Base-by-base conservation (phyloP, 139 green algal species). In the Tetradesmus lagerheimii region DNA sequence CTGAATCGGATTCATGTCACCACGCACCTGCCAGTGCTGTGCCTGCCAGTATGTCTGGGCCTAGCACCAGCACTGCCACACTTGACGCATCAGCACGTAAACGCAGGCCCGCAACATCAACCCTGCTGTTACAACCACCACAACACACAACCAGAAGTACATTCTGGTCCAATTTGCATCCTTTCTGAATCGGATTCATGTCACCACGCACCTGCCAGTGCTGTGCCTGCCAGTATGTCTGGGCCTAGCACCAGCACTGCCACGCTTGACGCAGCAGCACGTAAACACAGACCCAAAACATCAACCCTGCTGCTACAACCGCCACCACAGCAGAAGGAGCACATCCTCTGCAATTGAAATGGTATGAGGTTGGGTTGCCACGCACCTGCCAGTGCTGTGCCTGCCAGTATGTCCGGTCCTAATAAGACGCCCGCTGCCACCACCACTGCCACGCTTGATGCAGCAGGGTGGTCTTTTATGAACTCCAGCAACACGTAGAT, bases 401-500 rank as follows among this genome's bases (percentile, higher is more conserved):
- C 82, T 53, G 82, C 82, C 23, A 87, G 82, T 45, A 87, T 29
- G 35, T 79, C 82, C 37, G 82, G 82, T 2, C 82, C 53, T 8
- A 87, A 35, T 4, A 87, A 25, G 5, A 78, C 35, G 0, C 53
- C 82, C 38, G 82, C 82, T 37, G 53, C 82, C 25, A 50, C 53
- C 37, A 87, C 45, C 47, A 87, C 37, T 20, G 45, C 81, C 18
- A 87, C 74, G 34, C 81, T 87, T 14, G 81, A 62, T 41, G 83
- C 83, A 35, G 83, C 64, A 29, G 81, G 81, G 38, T 87, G 83
- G 1, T 80, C 64, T 38, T 88, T 88, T 27, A 80, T n/a, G 37
- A 88, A 88, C 50, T 88, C 83, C 64, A 88, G 38, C 23, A 80
- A 25, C 31, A 37, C 27, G 38, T 88, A 88, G 8, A 88, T 31